Conservation (phyloP, 768 basidiomycete species). For the Fomitopsis pulvina region DNA sequence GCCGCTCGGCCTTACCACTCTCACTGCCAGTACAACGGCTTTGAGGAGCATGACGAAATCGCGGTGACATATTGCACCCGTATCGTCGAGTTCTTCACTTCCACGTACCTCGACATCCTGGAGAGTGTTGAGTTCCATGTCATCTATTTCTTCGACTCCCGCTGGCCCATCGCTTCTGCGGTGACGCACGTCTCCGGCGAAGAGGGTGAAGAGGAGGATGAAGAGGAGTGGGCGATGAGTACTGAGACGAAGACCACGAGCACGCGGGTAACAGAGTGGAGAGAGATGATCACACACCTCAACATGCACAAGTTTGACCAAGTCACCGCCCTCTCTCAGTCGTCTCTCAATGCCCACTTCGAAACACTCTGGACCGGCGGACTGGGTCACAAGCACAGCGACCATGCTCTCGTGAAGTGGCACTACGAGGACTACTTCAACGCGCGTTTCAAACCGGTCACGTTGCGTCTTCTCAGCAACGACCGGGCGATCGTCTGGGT, state of each 20-base stretch:
- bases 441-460: slow-evolving; percentile 17
- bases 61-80: slow-evolving; percentile 11
- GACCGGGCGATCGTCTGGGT: slow-evolving; percentile 20
- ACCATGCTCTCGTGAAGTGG: slow-evolving; percentile 12
- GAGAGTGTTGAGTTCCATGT: slow-evolving; percentile 18
- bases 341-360: slow-evolving; percentile 21
- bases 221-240: background rate
- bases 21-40: slow-evolving; percentile 9
- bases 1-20: slow-evolving; percentile 11
- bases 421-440: slow-evolving; percentile 15
- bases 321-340: slow-evolving; percentile 21
- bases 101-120: slow-evolving; percentile 22
- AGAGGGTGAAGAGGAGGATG: slow-evolving; percentile 2
- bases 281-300: slow-evolving; percentile 14
- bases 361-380: slow-evolving; percentile 10
- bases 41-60: slow-evolving; percentile 13
- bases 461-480: slow-evolving; percentile 19
- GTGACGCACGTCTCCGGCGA: background rate
- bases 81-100: slow-evolving; percentile 18
- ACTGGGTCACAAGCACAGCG: slow-evolving; percentile 6
- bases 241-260: background rate
- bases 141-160: slow-evolving; percentile 13
- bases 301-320: slow-evolving; percentile 22
- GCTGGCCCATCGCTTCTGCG: background rate
- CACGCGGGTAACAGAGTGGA: slow-evolving; percentile 8